Percentiles rank a stretch among this genome's conserved stretches.
phyloP scores from a whole-genome alignment of 2,329 filamentous ascomycete species.

The Aspergillus sp. region DNA sequence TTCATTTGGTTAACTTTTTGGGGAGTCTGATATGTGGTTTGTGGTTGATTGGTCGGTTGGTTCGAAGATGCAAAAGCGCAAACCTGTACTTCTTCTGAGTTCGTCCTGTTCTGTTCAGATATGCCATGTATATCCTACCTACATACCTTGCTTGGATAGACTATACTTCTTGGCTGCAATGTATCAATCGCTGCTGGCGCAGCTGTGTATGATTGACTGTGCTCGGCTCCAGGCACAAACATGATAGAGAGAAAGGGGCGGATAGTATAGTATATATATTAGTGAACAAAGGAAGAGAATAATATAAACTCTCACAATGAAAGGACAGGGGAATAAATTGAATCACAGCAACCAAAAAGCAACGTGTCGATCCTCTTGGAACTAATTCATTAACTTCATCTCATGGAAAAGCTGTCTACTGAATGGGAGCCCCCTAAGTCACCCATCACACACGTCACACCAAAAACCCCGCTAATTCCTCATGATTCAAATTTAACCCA shows the following conservation, averaged over 20 bases:
- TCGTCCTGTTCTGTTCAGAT: background rate
- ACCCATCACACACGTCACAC: background rate
- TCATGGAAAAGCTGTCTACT: constrained; percentile 1
- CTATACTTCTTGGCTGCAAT: background rate
- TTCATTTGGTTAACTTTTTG: background rate
- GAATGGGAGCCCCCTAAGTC: background rate
- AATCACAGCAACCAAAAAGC: background rate
- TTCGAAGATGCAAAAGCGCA: background rate
- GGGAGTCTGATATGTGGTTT: background rate
- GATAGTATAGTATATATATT: background rate
- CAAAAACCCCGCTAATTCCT: background rate
- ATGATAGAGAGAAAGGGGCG: background rate
- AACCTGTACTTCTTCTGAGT: background rate
- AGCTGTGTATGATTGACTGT: background rate
- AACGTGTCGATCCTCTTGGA: background rate
- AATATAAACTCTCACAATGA: background rate
- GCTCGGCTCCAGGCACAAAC: background rate
- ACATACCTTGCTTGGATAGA: background rate
- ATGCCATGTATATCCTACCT: background rate
- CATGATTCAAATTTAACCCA: background rate
- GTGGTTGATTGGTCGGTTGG: background rate
- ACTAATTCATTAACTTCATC: constrained; percentile 22
- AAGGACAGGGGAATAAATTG: background rate
- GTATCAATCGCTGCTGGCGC: background rate
- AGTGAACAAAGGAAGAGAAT: background rate